Base-by-base conservation (phyloP, 441 rosid species). In the Jatropha podagrica region DNA sequence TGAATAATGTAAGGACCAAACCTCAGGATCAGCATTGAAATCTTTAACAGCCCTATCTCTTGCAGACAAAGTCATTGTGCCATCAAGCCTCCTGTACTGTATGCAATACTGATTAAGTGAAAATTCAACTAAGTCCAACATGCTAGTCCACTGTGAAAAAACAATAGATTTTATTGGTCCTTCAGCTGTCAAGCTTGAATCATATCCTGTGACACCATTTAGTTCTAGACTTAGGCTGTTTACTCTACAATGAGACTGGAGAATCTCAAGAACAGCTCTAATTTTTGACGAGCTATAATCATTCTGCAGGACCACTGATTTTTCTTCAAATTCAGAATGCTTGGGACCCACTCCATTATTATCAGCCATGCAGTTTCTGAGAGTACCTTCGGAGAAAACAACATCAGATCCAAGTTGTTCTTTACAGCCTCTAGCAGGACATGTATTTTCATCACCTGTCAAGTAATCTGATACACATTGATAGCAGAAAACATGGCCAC, bases 101-200 rank as follows among this genome's bases (percentile, higher is more conserved):
- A 95, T 84, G 69, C 74, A 60, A 75, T 82, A 79, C 77, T 84
- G 82, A 27, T 71, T 72, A 83, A 95, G 74, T 71, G 86, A 81
- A 67, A 0, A 18, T 86, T 92, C 92, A 74, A 96, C 93, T 80
- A 93, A 75, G 87, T 96, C 88, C 82, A 96, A 85, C 99, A 96
- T 96, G 65, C 93, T 78, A 65, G 97, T 96, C 98, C 99, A 96
- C 79, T 96, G 99, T 38, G 98, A 90, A 87, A 94, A 96, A 76
- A 96, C 59, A 76, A 96, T 94, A 51, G 97, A 74, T 83, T 96
- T 96, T 81, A 89, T 75, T 20, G 90, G 89, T 76, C 87, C 92
- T 58, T 79, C 87, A 63, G 79, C 79, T 14, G 74, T 79, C 62
- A 83, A 82, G 71, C 85, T 61, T 73, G 69, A 86, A 76, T 81